Conservation (phyloP, 257 asterid species). For the Catharanthus roseus region DNA sequence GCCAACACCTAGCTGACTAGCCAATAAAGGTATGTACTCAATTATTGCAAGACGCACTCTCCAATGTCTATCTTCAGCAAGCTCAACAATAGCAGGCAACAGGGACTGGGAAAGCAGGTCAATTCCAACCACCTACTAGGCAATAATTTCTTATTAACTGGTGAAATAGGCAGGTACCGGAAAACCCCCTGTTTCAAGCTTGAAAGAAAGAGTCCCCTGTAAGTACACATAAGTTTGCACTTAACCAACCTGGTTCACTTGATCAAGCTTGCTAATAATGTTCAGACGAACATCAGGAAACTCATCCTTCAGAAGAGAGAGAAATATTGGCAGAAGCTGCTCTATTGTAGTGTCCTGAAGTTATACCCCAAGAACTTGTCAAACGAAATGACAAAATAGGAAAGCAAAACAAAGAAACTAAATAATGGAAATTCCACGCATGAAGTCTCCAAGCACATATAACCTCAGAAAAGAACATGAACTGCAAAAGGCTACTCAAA, state of each 20-base stretch:
- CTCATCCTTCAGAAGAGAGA: conserved; percentile 83
- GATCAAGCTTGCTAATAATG: conserved; percentile 87
- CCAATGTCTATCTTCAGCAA: conserved; percentile 90
- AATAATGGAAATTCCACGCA: background rate
- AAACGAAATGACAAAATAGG: background rate
- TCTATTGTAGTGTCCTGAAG: conserved; percentile 78
- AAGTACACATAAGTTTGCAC: background rate
- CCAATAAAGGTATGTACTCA: conserved; percentile 75
- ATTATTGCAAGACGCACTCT: conserved; percentile 81
- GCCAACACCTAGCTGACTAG: conserved; percentile 74
- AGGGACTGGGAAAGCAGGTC: conserved; percentile 75
- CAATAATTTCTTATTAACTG: conserved; percentile 3
- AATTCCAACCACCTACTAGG: conserved; percentile 60
- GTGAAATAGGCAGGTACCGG: too few species aligned
- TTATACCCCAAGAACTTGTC: conserved; percentile 15
- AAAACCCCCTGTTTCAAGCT: too few species aligned
- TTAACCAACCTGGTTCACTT: conserved; percentile 67
- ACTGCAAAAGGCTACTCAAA: background rate
- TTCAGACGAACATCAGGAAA: conserved; percentile 85
- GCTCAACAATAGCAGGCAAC: conserved; percentile 81
- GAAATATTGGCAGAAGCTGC: conserved; percentile 88
- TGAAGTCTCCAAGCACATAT: background rate
- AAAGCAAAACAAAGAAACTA: background rate
- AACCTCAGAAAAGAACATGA: background rate
- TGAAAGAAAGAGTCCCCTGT: background rate